Base-by-base conservation (phyloP, 2,329 filamentous ascomycete genomes). In the Cercospora beticola region DNA sequence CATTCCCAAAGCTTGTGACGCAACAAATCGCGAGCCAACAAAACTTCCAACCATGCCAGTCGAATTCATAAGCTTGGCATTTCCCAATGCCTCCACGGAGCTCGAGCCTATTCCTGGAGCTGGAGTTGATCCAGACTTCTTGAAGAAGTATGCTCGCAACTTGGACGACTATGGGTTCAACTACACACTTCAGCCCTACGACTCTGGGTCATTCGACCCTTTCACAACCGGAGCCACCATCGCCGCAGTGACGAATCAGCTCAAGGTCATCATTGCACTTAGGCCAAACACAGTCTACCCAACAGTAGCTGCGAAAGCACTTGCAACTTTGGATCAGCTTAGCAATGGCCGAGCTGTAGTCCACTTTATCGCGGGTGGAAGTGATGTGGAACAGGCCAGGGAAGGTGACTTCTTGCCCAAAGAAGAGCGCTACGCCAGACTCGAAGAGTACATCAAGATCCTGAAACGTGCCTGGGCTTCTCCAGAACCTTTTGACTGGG, bases 361-460 rank as follows among this genome's bases (percentile, higher is more conserved):
- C 10, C 87, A 89, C 73, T 88, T 89, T 74, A 89, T 89, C 70
- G 87, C 87, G 0, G 87, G 87, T 30, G 87, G 87, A 59, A 87
- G 83, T 66, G 87, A 89, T 65, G 83, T 77, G 2, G 87, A 89
- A 70, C 87, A 89, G 76, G 86, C 86, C 0, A 82, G 81, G 28
- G 87, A 89, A 75, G 87, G 87, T 10, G 87, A 89, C 70, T 88
- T 87, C 73, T 74, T 88, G 1, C 81, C 74, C 75, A 89, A 89
- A 73, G 83, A 85, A 9, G 79, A 88, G 74, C 84, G 87, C 8
- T 89, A 89, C 71, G 85, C 74, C 9, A 83, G 87, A 0, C 79
- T 87, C 5, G 87, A 88, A 74, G 87, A 89, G 71, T 89, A 89
- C 77, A 88, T 89, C 79, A 81, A 81, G 69, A 89, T 89, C 72